Percentiles rank a stretch among this genome's conserved stretches.
Evolutionary conservation across 371 early-diverging fungal genomes (phyloP).

Genomic region (Smittium mucronatum): DNA sequence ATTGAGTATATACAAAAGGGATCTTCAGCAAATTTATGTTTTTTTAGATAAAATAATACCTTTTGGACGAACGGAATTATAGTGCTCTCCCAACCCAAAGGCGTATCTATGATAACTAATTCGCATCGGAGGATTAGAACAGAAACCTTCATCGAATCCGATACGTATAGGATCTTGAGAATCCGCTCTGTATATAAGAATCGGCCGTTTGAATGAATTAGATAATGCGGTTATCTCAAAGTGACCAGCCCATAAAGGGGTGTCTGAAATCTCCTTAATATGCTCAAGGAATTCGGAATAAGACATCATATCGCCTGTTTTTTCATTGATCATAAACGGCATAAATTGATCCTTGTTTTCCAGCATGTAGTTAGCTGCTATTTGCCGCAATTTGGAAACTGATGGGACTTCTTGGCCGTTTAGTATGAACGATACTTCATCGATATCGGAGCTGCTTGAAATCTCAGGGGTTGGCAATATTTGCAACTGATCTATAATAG

Average conservation of each 20-base stretch:
- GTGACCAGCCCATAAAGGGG: conserved; percentile 91
- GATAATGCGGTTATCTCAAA: conserved; percentile 72
- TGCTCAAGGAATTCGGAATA: conserved; percentile 64
- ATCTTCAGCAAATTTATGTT: too few relatives aligned
- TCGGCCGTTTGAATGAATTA: conserved; percentile 41
- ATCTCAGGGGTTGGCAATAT: background rate
- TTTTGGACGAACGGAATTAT: conserved; percentile 76
- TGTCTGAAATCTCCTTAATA: conserved; percentile 60
- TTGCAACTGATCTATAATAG: conserved; percentile 1
- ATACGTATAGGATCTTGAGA: background rate
- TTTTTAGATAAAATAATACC: too few relatives aligned
- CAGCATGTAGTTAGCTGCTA: conserved; percentile 68
- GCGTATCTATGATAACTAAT: conserved; percentile 82
- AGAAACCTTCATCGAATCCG: conserved; percentile 43
- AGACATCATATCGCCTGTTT: conserved; percentile 52
- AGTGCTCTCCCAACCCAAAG: conserved; percentile 89
- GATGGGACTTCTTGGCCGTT: conserved; percentile 63
- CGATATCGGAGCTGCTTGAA: background rate
- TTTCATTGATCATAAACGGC: conserved; percentile 71
- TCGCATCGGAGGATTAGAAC: conserved; percentile 44
- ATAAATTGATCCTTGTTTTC: conserved; percentile 66
- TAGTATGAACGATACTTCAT: too few relatives aligned
- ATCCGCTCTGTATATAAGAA: conserved; percentile 61
- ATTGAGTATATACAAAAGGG: too few relatives aligned
- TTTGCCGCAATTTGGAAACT: conserved; percentile 48